A percentile compares a stretch with the other conserved stretches of the same genome.
phyloP scores from a whole-genome alignment of 139 green algal genomes.

The Chlamydomonas sp. region DNA sequence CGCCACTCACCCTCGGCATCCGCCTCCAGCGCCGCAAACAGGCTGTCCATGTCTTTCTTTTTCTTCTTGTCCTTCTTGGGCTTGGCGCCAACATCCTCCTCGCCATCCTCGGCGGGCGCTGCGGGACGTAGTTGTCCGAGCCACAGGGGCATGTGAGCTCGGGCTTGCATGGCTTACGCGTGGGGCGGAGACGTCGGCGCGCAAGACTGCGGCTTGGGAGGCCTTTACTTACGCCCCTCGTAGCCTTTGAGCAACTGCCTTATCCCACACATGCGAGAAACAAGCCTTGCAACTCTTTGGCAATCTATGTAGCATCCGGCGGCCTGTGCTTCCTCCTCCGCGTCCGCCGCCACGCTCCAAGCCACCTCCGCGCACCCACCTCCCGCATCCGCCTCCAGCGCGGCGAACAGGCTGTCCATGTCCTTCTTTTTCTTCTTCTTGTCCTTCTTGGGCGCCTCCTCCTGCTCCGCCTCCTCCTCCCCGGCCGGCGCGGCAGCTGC shows the following conservation, averaged over 20 bases:
- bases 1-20: conserved; percentile 12
- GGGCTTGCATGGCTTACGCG: no score
- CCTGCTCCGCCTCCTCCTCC: conserved; percentile 21
- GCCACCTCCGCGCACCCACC: background rate
- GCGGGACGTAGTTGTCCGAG: background rate
- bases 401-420: conserved; percentile 47
- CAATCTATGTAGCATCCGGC: no score
- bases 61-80: conserved; percentile 65
- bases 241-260: no score
- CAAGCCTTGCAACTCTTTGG: no score
- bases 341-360: no score
- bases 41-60: conserved; percentile 48
- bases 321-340: no score
- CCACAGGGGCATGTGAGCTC: no score
- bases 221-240: no score
- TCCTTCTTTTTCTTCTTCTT: conserved; percentile 46
- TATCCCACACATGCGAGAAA: no score
- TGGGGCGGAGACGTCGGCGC: no score
- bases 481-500: background rate
- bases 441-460: conserved; percentile 49
- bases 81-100: conserved; percentile 20
- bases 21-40: conserved; percentile 47
- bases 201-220: no score
- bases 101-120: background rate
- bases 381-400: conserved; percentile 20